phyloP scores from a whole-genome alignment of 257 asterid genomes.

The Salvia hispanica region DNA sequence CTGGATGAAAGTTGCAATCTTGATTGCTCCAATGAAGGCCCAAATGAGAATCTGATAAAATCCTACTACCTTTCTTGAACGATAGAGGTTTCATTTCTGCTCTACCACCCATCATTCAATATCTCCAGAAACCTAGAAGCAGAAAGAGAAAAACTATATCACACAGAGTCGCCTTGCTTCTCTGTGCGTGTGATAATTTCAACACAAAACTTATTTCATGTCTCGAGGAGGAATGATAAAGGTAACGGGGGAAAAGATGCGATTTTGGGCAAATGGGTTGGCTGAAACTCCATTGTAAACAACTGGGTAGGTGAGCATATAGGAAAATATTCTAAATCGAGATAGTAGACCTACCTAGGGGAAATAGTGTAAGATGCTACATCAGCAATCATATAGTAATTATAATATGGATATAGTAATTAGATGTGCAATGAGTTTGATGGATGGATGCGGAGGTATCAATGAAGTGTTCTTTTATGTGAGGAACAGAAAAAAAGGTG shows the following conservation, averaged over 20 bases:
- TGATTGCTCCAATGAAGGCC: slow-evolving; percentile 65
- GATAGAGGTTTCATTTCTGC: slow-evolving; percentile 46
- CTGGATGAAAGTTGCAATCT: slow-evolving; percentile 56
- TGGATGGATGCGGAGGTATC: slow-evolving; percentile 35
- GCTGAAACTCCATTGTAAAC: slow-evolving; percentile 45
- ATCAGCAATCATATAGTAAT: slow-evolving; percentile 7
- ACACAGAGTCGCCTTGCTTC: neutral
- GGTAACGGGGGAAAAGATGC: slow-evolving; percentile 30
- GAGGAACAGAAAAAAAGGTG: slow-evolving; percentile 34
- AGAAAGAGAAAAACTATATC: slow-evolving; percentile 1
- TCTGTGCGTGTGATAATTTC: neutral
- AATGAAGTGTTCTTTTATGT: slow-evolving; percentile 26
- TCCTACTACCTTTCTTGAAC: slow-evolving; percentile 44
- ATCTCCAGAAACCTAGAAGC: slow-evolving; percentile 22
- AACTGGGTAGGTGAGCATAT: slow-evolving; percentile 25
- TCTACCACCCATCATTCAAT: slow-evolving; percentile 45
- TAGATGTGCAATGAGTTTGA: neutral
- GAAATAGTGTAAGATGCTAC: slow-evolving; percentile 17
- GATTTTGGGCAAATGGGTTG: slow-evolving; percentile 41
- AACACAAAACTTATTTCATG: slow-evolving; percentile 38
- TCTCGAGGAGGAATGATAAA: slow-evolving; percentile 31
- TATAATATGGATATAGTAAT: neutral
- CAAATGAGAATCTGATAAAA: slow-evolving; percentile 54
- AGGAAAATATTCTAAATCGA: slow-evolving; percentile 15
- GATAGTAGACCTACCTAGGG: slow-evolving; percentile 5